Percentiles rank a stretch among this genome's conserved stretches.
phyloP scores from a whole-genome alignment of 176 grass and related monocot genomes.

The Eragrostis nindensis region DNA sequence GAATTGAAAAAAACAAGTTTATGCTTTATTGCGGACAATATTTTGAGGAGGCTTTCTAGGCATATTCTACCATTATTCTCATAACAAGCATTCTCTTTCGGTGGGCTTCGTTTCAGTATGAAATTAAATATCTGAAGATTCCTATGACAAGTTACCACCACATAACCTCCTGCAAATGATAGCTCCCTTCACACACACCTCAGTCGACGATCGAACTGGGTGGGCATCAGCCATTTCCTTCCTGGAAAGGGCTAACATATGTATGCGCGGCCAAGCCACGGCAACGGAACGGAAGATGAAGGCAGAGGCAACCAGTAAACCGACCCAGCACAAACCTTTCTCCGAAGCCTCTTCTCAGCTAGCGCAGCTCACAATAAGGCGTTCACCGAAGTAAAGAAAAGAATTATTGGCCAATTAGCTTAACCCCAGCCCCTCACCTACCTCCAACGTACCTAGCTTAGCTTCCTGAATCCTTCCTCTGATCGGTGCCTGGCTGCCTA shows the following conservation, averaged over 20 bases:
- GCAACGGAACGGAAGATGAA: constrained; percentile 32
- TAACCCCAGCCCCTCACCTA: constrained; percentile 43
- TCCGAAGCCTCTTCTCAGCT: background rate
- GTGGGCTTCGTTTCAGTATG: constrained; percentile 11
- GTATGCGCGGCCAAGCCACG: constrained; percentile 38
- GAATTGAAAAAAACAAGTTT: no score
- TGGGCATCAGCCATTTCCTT: constrained; percentile 46
- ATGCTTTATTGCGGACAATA: background rate
- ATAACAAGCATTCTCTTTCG: background rate
- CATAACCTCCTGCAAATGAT: constrained; percentile 33
- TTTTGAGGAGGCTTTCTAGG: background rate
- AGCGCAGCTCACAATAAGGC: constrained; percentile 37
- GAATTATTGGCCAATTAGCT: constrained; percentile 66
- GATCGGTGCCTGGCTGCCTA: background rate
- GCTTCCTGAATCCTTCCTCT: background rate
- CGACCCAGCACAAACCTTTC: background rate
- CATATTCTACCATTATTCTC: background rate
- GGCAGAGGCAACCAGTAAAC: constrained; percentile 30
- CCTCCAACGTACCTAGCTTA: background rate
- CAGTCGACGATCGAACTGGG: constrained; percentile 3
- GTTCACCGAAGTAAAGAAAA: constrained; percentile 93
- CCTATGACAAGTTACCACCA: background rate
- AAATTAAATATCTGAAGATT: constrained; percentile 11
- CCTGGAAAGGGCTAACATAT: constrained; percentile 20
- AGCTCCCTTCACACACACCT: background rate